Percentiles rank a stretch among this genome's conserved stretches.
Conservation (phyloP, 1,139 yeast species). For the Lodderomyces pseudojiufengensis region DNA sequence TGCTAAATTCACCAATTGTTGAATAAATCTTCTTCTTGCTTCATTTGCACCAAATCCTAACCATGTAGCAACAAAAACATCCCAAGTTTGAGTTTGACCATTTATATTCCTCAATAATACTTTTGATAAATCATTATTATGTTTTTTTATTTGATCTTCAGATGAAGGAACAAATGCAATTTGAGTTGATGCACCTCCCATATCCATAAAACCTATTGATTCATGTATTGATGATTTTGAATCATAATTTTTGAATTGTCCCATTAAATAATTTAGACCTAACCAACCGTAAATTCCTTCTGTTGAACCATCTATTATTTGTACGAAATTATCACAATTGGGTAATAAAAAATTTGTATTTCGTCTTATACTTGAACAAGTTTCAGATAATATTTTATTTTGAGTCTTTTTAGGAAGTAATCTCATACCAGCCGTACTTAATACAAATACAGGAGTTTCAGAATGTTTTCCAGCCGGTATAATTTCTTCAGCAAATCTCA, state of each 20-base stretch:
- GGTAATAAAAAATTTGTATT: slow-evolving; percentile 48
- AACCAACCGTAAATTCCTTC: slow-evolving; percentile 85
- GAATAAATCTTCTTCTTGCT: slow-evolving; percentile 62
- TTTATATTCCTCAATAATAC: slow-evolving; percentile 55
- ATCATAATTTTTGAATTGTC: slow-evolving; percentile 48
- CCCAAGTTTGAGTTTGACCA: slow-evolving; percentile 64
- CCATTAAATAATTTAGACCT: slow-evolving; percentile 65
- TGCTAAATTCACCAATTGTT: slow-evolving; percentile 39
- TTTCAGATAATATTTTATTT: slow-evolving; percentile 42
- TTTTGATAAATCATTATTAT: slow-evolving; percentile 59
- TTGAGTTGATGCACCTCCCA: slow-evolving; percentile 89
- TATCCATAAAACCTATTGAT: slow-evolving; percentile 82
- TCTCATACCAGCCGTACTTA: slow-evolving; percentile 85
- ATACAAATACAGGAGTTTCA: slow-evolving; percentile 66
- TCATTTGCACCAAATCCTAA: slow-evolving; percentile 82
- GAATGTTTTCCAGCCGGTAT: slow-evolving; percentile 52
- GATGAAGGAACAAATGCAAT: slow-evolving; percentile 72
- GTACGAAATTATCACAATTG: slow-evolving; percentile 58
- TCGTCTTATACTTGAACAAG: slow-evolving; percentile 47
- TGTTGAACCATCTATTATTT: slow-evolving; percentile 74
- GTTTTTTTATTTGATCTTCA: slow-evolving; percentile 48
- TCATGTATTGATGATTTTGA: slow-evolving; percentile 28
- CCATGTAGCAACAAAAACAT: slow-evolving; percentile 79
- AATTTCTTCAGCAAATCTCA: slow-evolving; percentile 54
- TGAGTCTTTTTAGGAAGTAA: slow-evolving; percentile 49